Conservation (phyloP, 805 yeast genomes). For the Sporopachydermia lactativora region DNA sequence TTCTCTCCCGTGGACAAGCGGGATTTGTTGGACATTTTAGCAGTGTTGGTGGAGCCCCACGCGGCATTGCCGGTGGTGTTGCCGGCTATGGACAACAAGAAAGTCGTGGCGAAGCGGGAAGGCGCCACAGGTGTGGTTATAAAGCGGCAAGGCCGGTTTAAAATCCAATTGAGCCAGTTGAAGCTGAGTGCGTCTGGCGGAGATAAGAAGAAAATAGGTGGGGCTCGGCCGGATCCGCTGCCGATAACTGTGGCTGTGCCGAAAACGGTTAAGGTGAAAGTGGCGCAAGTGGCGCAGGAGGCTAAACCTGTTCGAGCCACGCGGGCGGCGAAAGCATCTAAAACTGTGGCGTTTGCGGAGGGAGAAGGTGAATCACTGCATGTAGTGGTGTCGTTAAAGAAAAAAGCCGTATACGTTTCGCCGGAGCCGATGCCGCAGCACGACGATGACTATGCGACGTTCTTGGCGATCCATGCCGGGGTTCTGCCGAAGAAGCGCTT, state of each 20-base stretch:
- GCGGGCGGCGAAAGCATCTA: no score
- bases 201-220: constrained; percentile 4
- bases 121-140: constrained; percentile 44
- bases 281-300: no score
- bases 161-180: constrained; percentile 29
- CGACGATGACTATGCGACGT: not conserved
- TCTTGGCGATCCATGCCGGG: not conserved
- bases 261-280: not conserved
- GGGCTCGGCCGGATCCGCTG: no score
- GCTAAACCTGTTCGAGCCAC: no score
- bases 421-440: not conserved
- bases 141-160: constrained; percentile 44
- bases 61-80: constrained; percentile 49
- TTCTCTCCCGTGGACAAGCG: constrained; percentile 47
- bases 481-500: not conserved
- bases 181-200: constrained; percentile 10
- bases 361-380: no score
- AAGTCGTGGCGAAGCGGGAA: constrained; percentile 41
- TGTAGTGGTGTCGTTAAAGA: constrained; percentile 1
- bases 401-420: not conserved
- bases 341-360: no score
- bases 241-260: not conserved
- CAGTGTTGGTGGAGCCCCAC: constrained; percentile 47
- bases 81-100: constrained; percentile 53
- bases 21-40: constrained; percentile 46